phyloP scores from a whole-genome alignment of 306 rosid species.

The Canavalia gladiata region DNA sequence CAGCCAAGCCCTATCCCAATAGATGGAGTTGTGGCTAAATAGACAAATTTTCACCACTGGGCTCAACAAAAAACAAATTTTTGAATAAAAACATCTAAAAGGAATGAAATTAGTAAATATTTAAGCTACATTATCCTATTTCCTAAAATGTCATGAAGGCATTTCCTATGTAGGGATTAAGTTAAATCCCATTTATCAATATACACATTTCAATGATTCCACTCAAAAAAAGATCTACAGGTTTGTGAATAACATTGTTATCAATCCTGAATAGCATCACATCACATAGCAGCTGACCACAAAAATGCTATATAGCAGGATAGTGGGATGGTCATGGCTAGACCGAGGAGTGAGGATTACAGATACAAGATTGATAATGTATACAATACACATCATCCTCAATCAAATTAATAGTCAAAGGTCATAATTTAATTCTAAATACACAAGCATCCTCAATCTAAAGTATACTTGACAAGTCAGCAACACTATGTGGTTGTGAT shows the following conservation, averaged over 20 bases:
- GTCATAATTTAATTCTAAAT: background rate
- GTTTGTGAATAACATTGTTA: slow-evolving; percentile 4
- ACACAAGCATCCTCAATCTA: background rate
- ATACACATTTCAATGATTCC: background rate
- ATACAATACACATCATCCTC: background rate
- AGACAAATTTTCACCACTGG: background rate
- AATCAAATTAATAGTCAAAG: background rate
- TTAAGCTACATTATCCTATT: slow-evolving; percentile 31
- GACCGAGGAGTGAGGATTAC: background rate
- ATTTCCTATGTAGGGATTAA: background rate
- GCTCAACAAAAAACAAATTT: background rate
- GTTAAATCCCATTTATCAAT: slow-evolving; percentile 25
- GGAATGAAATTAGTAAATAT: slow-evolving; percentile 16
- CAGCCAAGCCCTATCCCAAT: background rate
- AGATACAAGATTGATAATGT: background rate
- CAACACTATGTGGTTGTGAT: background rate
- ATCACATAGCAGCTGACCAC: background rate
- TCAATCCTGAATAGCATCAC: background rate
- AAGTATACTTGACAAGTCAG: background rate
- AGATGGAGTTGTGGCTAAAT: background rate
- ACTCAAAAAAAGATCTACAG: background rate
- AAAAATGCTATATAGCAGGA: background rate
- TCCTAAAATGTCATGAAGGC: slow-evolving; percentile 29
- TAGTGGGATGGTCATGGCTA: background rate
- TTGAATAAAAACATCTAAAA: slow-evolving; percentile 18